These are phyloP conservation scores for Tritrichomonas musculus DNA, from an alignment of 208 protist genomes.

Conservation along the genomic window DNA sequence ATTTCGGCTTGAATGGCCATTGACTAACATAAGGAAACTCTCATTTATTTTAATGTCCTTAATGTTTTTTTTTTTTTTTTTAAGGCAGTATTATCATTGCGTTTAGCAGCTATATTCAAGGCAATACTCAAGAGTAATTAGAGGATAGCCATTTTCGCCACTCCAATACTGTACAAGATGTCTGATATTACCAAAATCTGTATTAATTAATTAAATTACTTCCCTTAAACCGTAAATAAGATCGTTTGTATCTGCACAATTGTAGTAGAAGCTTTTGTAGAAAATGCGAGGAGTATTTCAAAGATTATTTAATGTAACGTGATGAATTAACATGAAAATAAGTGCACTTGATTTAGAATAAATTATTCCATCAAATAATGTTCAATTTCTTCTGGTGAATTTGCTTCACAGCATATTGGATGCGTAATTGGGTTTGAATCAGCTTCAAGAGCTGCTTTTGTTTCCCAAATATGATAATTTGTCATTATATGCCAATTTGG, in stretches of 20 bases:
- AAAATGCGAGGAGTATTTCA: not conserved
- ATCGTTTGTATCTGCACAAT: conserved; percentile 6
- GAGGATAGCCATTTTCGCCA: not conserved
- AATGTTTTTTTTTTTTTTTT: too few relatives aligned
- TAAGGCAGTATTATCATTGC: too few relatives aligned
- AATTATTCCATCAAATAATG: not conserved
- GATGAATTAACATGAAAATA: not conserved
- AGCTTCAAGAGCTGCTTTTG: not conserved
- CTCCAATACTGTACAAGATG: not conserved
- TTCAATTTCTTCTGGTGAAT: not conserved
- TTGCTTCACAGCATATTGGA: not conserved
- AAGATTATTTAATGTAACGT: not conserved
- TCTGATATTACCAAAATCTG: not conserved
- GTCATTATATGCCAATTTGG: not conserved
- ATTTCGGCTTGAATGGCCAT: too few relatives aligned
- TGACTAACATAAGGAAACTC: too few relatives aligned
- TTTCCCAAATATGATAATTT: not conserved
- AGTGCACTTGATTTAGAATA: not conserved
- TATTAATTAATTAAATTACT: too few relatives aligned
- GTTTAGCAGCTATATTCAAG: too few relatives aligned
- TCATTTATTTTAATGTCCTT: too few relatives aligned
- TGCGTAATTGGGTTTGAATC: not conserved
- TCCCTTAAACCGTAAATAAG: not conserved
- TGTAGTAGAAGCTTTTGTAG: not conserved
- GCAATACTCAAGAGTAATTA: not conserved